A percentile compares a stretch with the other conserved stretches of the same genome.
Conservation (phyloP, 1,284 basidiomycete genomes). For the Ceratobasidium sp. region DNA sequence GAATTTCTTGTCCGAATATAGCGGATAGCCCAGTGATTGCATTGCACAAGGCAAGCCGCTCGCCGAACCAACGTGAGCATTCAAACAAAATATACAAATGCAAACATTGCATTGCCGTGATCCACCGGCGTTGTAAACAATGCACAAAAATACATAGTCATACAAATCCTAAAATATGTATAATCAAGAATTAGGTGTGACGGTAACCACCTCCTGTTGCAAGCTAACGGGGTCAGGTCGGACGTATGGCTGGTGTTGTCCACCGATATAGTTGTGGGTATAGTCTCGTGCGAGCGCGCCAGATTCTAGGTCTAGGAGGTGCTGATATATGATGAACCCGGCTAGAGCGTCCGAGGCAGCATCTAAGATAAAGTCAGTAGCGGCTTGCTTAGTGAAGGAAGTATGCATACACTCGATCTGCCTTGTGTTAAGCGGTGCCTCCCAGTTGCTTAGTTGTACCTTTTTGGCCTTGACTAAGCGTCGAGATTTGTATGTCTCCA, state of each 20-base stretch:
- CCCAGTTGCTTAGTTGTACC: conserved; percentile 25
- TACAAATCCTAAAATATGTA: no score
- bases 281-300: not conserved
- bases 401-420: conserved; percentile 15
- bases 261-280: conserved; percentile 6
- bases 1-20: no score
- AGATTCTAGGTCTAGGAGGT: not conserved
- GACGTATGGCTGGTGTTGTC: not conserved
- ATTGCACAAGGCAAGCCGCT: no score
- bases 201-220: no score
- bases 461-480: not conserved
- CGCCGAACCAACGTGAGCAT: no score
- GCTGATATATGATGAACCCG: conserved; percentile 10
- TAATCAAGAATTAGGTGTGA: not conserved
- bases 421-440: not conserved
- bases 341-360: conserved; percentile 28
- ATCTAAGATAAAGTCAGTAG: conserved; percentile 1
- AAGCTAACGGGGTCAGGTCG: not conserved
- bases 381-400: not conserved
- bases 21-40: no score
- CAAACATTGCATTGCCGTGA: not conserved
- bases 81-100: not conserved
- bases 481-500: conserved; percentile 14
- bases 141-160: no score
- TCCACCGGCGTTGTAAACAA: no score